A percentile compares a stretch with the other conserved stretches of the same genome.
Conservation (phyloP, 179 eudicot genomes). For the Heliamphora pulchella region DNA sequence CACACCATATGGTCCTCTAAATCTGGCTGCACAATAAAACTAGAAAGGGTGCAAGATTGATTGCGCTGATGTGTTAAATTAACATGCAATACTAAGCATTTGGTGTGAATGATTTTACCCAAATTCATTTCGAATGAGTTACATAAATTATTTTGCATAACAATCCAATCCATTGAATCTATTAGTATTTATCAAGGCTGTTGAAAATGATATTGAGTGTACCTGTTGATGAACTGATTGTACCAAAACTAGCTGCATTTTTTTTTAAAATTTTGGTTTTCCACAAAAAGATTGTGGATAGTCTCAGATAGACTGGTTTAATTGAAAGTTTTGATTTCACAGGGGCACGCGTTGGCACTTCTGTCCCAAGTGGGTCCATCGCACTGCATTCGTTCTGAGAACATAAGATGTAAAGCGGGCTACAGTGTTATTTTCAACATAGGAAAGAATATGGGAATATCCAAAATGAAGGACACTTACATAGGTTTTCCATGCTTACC, state of each 20-base stretch:
- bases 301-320: background rate
- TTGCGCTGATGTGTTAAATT: background rate
- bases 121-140: background rate
- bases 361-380: constrained; percentile 49
- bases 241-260: no score
- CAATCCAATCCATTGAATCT: background rate
- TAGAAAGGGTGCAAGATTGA: background rate
- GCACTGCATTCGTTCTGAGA: constrained; percentile 38
- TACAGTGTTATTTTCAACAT: constrained; percentile 10
- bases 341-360: constrained; percentile 49
- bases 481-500: constrained; percentile 25
- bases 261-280: no score
- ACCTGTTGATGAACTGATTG: background rate
- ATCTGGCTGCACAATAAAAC: no score
- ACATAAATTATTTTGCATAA: background rate
- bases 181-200: background rate
- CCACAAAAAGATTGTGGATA: background rate
- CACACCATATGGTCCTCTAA: no score
- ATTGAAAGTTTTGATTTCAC: background rate
- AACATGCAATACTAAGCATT: background rate
- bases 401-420: constrained; percentile 31
- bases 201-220: background rate
- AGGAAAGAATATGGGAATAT: constrained; percentile 15
- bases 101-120: background rate
- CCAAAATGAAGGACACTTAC: constrained; percentile 28